Conservation (phyloP, 78 protist species). For the Protostelium mycophagum region DNA sequence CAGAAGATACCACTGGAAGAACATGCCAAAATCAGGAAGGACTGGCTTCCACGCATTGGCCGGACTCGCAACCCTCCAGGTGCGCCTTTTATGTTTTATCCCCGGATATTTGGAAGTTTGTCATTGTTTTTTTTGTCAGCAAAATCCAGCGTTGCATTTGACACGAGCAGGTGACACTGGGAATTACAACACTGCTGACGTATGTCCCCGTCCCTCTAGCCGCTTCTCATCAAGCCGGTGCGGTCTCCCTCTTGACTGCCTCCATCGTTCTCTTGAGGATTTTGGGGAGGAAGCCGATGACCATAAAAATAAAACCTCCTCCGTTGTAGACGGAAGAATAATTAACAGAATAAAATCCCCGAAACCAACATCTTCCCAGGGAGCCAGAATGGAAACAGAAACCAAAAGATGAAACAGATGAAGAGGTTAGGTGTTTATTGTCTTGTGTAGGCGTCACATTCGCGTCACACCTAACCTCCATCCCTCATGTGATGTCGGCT, state of each 20-base stretch:
- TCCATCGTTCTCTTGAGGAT: conserved; percentile 24
- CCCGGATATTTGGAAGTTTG: neutral
- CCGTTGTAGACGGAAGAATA: too few species aligned
- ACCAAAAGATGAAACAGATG: too few species aligned
- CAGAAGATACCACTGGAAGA: neutral
- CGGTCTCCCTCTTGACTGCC: conserved; percentile 66
- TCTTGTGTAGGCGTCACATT: too few species aligned
- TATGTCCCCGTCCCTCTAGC: conserved; percentile 85
- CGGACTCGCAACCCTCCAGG: conserved; percentile 22
- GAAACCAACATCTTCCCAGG: too few species aligned
- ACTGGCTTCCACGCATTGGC: neutral
- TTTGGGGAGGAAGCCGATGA: neutral
- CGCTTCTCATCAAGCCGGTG: conserved; percentile 85
- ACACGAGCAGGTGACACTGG: conserved; percentile 74
- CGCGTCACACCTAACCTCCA: too few species aligned
- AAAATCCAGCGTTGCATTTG: neutral
- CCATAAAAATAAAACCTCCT: neutral
- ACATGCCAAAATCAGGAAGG: neutral
- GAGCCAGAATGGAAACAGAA: too few species aligned
- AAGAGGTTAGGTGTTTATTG: too few species aligned
- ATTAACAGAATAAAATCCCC: too few species aligned
- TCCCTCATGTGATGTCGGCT: too few species aligned
- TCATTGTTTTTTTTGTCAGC: too few species aligned
- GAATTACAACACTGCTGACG: conserved; percentile 79
- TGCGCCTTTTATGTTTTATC: neutral